Evolutionary conservation across 805 yeast genomes (phyloP).

Genomic region (Wickerhamomyces rabaulensis): DNA sequence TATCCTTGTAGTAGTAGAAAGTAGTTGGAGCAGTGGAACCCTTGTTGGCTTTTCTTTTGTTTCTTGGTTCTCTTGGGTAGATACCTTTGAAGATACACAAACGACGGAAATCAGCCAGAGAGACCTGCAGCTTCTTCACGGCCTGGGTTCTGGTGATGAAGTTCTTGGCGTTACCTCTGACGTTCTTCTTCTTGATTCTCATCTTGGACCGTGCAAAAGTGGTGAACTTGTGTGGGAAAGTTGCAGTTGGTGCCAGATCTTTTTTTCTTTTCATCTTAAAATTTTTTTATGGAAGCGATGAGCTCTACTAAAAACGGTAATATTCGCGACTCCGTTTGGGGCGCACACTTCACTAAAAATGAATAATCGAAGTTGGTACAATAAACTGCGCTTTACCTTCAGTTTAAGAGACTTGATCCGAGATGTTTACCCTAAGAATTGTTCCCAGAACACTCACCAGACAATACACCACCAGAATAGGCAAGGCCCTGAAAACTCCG

Average conservation of each 20-base stretch:
- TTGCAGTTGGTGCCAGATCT: background rate
- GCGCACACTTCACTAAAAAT: background rate
- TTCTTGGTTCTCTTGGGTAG: constrained; percentile 93
- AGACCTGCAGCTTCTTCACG: constrained; percentile 82
- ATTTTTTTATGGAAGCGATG: background rate
- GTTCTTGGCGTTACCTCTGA: constrained; percentile 85
- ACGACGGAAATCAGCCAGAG: constrained; percentile 94
- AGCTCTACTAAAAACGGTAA: background rate
- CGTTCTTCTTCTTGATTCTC: constrained; percentile 70
- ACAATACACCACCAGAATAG: background rate
- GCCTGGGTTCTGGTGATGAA: constrained; percentile 95
- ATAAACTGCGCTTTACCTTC: too few relatives aligned
- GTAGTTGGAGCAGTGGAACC: constrained; percentile 97
- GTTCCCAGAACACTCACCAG: background rate
- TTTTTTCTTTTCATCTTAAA: background rate
- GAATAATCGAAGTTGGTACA: background rate
- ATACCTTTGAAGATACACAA: constrained; percentile 97
- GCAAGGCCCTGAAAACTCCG: constrained; percentile 2
- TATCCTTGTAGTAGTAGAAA: constrained; percentile 89
- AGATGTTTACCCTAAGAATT: background rate
- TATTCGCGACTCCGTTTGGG: background rate
- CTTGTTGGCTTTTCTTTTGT: constrained; percentile 93
- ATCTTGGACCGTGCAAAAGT: constrained; percentile 26
- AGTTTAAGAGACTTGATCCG: too few relatives aligned
- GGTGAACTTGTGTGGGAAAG: background rate